Base-by-base conservation (phyloP, 139 green algal genomes). In the Chlorella sp. region DNA sequence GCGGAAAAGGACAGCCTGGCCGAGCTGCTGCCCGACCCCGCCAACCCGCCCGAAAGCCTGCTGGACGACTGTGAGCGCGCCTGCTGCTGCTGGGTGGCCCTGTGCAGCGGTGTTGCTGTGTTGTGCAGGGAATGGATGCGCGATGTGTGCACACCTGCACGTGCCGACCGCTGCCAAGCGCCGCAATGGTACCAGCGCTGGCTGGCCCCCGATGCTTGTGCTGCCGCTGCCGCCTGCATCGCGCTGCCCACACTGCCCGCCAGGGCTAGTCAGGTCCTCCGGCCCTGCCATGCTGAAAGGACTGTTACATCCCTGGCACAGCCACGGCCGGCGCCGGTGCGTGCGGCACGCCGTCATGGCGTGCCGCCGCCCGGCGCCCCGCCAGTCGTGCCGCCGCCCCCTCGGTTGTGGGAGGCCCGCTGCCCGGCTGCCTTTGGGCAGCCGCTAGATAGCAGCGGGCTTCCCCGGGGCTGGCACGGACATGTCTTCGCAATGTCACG, bases 281-380 rank as follows among this genome's bases (percentile, higher is more conserved):
- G 58, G 85, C 73, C n/a, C 43, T 38, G 2, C 82, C 80, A 73
- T 89, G 72, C 85, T 81, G 54, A 43, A 62, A 58, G 43, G 51
- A 83, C 81, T 72, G 85, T 89, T 89, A 89, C 85, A 85, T 82
- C 80, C 77, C 85, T 89, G 85, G 80, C 62, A 89, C 19, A 89
- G 65, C 60, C 78, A 76, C 72, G 73, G 76, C 73, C 38, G 72
- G 26, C 32, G 32, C 9, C 43, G 8, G 64, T 34, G 26, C 41
- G 64, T n/a, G 64, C 32, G 64, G 43, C 32, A 26, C 43, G 79
- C 79, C 79, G 79, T 84, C 79, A 84, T 84, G 79, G 79, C 79
- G 20, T 30, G 20, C 44, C 40, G 43, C 79, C 58, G 26, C 43
- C 44, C 24, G 64, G 22, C 64, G 44, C 64, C 62, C 22, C n/a